phyloP scores from a whole-genome alignment of 148 eudicot species.

The Camellia granthamiana region DNA sequence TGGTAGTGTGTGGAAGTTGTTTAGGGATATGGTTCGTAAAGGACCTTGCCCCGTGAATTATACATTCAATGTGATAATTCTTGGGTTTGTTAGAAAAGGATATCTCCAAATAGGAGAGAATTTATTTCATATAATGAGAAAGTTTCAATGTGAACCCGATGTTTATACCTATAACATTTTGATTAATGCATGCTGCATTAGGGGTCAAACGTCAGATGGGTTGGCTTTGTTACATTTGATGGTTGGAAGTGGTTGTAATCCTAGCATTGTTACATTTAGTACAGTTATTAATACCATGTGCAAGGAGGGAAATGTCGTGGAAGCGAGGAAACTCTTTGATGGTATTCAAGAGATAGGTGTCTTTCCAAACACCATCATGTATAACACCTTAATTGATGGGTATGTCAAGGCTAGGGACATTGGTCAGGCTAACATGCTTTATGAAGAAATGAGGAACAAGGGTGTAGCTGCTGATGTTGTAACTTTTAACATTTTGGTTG shows the following conservation, averaged over 20 bases:
- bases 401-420: conserved; percentile 79
- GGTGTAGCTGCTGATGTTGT: conserved; percentile 70
- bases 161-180: conserved; percentile 70
- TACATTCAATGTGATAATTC: conserved; percentile 61
- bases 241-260: conserved; percentile 57
- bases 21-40: conserved; percentile 65
- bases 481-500: conserved; percentile 77
- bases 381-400: conserved; percentile 76
- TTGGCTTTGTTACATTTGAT: conserved; percentile 56
- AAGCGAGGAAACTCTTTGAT: conserved; percentile 63
- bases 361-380: conserved; percentile 40
- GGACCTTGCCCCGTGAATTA: conserved; percentile 59
- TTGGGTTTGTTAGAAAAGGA: conserved; percentile 75
- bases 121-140: conserved; percentile 61
- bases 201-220: conserved; percentile 62
- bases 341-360: conserved; percentile 50
- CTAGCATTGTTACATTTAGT: conserved; percentile 52
- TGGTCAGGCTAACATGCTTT: conserved; percentile 55
- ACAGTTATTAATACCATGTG: conserved; percentile 65
- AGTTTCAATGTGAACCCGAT: conserved; percentile 60
- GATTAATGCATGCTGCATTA: conserved; percentile 64
- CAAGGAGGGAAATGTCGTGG: conserved; percentile 72
- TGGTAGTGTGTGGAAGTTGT: conserved; percentile 80
- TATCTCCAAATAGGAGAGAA: conserved; percentile 55
- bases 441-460: conserved; percentile 60